Conservation (phyloP, 2,329 filamentous ascomycete genomes). For the Cladosporium sp. region DNA sequence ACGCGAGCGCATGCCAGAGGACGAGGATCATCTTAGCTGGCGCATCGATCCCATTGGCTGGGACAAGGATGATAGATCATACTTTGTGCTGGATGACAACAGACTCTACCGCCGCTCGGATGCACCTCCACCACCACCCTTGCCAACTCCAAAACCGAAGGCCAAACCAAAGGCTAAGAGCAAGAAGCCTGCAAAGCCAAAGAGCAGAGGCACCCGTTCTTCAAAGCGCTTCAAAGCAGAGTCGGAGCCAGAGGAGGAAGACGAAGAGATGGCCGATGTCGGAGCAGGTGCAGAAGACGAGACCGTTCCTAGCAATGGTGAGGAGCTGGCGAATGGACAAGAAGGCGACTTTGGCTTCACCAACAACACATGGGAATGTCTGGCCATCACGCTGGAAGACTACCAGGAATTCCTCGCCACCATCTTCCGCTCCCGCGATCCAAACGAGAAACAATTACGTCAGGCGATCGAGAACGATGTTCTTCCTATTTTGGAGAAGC, state of each 20-base stretch:
- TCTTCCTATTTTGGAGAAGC: conserved; percentile 76
- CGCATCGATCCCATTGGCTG: conserved; percentile 79
- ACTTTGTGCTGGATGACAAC: conserved; percentile 91
- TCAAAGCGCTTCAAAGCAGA: conserved; percentile 67
- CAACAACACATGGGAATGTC: conserved; percentile 81
- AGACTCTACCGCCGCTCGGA: conserved; percentile 86
- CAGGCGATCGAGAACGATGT: conserved; percentile 71
- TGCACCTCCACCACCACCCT: conserved; percentile 54
- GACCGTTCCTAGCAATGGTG: conserved; percentile 27
- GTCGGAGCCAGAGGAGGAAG: conserved; percentile 37
- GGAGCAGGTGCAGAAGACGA: conserved; percentile 33
- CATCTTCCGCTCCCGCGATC: conserved; percentile 71
- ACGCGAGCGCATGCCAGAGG: conserved; percentile 77
- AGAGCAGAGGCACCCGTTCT: conserved; percentile 52
- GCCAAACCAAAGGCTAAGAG: conserved; percentile 56
- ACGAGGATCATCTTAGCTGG: conserved; percentile 51
- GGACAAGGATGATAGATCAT: conserved; percentile 79
- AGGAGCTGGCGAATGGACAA: conserved; percentile 29
- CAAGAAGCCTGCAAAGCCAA: conserved; percentile 51
- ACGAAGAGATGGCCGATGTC: conserved; percentile 40
- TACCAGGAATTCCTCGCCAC: conserved; percentile 66
- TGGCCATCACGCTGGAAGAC: conserved; percentile 76
- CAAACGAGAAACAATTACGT: conserved; percentile 76
- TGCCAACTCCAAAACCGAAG: conserved; percentile 51
- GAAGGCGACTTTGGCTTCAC: conserved; percentile 55